Base-by-base conservation (phyloP, 1,284 basidiomycete species). In the Vanrija sp. region DNA sequence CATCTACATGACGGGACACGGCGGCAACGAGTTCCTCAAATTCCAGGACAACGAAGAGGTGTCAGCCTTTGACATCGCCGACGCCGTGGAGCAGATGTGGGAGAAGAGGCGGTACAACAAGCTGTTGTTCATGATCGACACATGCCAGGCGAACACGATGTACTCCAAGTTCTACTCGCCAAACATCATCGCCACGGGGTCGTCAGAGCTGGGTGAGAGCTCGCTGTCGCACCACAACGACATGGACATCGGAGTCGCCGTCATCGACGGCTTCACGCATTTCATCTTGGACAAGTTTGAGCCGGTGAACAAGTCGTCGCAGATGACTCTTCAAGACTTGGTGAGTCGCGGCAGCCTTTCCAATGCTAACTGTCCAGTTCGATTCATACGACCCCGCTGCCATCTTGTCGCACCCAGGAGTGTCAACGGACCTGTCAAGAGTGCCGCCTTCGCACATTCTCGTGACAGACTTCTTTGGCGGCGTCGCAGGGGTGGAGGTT, bases 41-140 rank as follows among this genome's bases (percentile, higher is more conserved):
- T 98, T 99, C 72, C 95, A 98, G 71, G 95, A 99, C 73, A 91
- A 91, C 69, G 95, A 98, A 73, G 96, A 99, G 71, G 91, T 98
- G 62, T 91, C 88, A 49, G 92, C 95, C 0, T 91, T 90, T 55
- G 95, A 98, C 71, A 83, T 96, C 36, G 94, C 95, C 0, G 95
- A 98, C 72, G 94, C 95, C 0, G 87, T 98, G 57, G 92, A 93
- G 72, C 93, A 97, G 75, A 98, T 98, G 95, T 93, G 88, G 82
- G 88, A 94, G 72, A 97, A 98, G 80, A 86, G 88, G 68, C 79
- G 92, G 53, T 98, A 98, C 78, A 95, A 98, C 73, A 90, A 95
- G 73, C 85, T 99, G 38, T 83, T 98, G 66, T 97, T 97, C 79
- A 96, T 98, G 88, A 87, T 96, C 61, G 95, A 99, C 71, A 98